Percentiles rank a stretch among this genome's conserved stretches.
Conservation (phyloP, 2,329 filamentous ascomycete genomes). For the Nemania diffusa region DNA sequence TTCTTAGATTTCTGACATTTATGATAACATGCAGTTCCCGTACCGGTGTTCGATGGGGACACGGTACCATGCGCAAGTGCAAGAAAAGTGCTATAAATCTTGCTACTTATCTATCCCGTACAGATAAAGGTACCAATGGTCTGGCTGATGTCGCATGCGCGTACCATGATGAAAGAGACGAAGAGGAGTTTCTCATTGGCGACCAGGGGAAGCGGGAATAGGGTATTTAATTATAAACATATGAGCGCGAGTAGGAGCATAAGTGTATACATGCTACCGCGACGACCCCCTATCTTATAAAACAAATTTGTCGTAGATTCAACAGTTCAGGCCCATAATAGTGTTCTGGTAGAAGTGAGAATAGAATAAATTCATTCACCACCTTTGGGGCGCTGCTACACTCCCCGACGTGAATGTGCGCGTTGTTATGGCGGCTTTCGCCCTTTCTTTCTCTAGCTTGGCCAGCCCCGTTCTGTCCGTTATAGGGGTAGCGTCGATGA, state of each 20-base stretch:
- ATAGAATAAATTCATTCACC: constrained; percentile 46
- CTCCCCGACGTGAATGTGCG: constrained; percentile 63
- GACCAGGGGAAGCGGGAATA: constrained; percentile 4
- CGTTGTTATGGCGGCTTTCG: constrained; percentile 59
- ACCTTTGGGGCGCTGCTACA: constrained; percentile 60
- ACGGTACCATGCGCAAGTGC: neutral
- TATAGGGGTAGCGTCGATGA: constrained; percentile 89
- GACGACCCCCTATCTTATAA: neutral
- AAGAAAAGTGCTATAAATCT: neutral
- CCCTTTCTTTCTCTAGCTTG: constrained; percentile 66
- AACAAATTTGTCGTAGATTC: neutral
- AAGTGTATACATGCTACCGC: neutral
- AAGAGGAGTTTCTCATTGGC: constrained; percentile 18
- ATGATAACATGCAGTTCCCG: neutral
- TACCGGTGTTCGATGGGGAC: constrained; percentile 1
- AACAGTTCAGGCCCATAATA: neutral
- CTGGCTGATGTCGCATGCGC: neutral
- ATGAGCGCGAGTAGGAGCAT: neutral
- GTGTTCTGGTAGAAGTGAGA: neutral
- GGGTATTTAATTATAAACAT: neutral
- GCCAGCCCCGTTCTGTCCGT: constrained; percentile 82
- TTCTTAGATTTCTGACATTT: neutral
- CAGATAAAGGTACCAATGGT: neutral
- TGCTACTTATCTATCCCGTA: neutral
- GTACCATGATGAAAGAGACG: neutral